These are phyloP conservation scores for Aureobasidium sp. DNA, from an alignment of 2,329 filamentous ascomycete genomes.

Conservation along the genomic window DNA sequence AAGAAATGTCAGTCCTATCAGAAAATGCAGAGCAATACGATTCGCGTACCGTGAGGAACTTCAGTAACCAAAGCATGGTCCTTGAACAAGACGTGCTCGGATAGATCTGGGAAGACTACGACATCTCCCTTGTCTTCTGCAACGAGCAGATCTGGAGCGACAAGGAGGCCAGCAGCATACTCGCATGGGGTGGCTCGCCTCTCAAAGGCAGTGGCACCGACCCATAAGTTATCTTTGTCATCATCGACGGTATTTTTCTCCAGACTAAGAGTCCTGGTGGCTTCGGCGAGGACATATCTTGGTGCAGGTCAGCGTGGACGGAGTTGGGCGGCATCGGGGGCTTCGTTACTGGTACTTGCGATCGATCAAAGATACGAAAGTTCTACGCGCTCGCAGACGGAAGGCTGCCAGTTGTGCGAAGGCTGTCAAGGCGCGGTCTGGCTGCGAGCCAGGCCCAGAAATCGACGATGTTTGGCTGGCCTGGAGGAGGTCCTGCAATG, in stretches of 20 bases:
- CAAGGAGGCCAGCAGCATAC: conserved; percentile 23
- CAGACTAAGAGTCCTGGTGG: conserved; percentile 43
- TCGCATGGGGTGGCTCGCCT: conserved; percentile 24
- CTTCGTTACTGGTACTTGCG: conserved; percentile 41
- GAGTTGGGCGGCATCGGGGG: conserved; percentile 32
- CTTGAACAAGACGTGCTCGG: conserved; percentile 29
- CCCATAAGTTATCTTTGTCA: conserved; percentile 24
- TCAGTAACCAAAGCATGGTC: conserved; percentile 25
- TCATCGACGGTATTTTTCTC: conserved; percentile 23
- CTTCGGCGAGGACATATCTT: conserved; percentile 46
- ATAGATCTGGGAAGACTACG: conserved; percentile 21
- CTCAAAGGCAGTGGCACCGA: conserved; percentile 26
- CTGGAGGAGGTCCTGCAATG: conserved; percentile 18
- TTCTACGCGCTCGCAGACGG: conserved; percentile 41
- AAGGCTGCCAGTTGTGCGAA: conserved; percentile 48
- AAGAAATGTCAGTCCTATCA: conserved; percentile 15
- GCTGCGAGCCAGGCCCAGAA: conserved; percentile 22
- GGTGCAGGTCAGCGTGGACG: not conserved
- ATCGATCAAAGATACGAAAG: conserved; percentile 50
- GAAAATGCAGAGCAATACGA: not conserved
- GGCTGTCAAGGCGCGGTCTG: conserved; percentile 36
- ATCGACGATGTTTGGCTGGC: conserved; percentile 20
- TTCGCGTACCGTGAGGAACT: not conserved
- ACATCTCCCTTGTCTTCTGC: conserved; percentile 21
- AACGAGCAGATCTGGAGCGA: not conserved